Evolutionary conservation across 78 protist species (phyloP), one percentile per base, ranked within the genome.

Genomic region (Cavenderia fasciculata): DNA sequence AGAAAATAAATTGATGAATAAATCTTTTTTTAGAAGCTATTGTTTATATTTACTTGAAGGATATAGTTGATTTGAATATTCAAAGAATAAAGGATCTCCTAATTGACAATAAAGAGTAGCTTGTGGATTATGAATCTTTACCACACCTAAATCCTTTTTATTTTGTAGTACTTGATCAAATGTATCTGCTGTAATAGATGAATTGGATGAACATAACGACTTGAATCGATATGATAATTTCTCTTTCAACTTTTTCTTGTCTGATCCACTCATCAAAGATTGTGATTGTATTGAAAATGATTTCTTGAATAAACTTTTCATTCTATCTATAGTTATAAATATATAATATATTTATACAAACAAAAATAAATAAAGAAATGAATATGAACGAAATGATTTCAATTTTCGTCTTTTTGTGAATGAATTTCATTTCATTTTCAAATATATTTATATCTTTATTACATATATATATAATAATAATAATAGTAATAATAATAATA

Each of bases 71-170:
- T 62, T 54, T 34, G 47, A 14, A 47, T 25, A 66, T 66, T 79
- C 88, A 44, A 79, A 79, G 10, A 79, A 47, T 14, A 79, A 36
- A 10, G 88, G 88, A 41, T 79, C 68, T 19, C 46, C 40, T 57
- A 33, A 36, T 33, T 79, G 88, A 19, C 75, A 52, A 51, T 63
- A 63, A 11, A 79, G 16, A 23, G 19, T 19, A 36, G n/a, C 54
- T 36, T 75, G 54, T 49, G 54, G 43, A 52, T 66, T 66, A 40
- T 46, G 49, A 23, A 66, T 2, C 29, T 79, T 79, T 8, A 79
- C 88, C 10, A 34, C 7, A 18, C 88, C 88, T 34, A 79, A 43
- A 49, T 79, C 88, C 27, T 52, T 63, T 41, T 79, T 79, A 41
- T 79, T 79, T 5, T 34, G 25, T 11, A 79, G 23, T 11, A 66